Evolutionary conservation across 257 asterid genomes (phyloP).

Genomic region (Solanum medicagineum): DNA sequence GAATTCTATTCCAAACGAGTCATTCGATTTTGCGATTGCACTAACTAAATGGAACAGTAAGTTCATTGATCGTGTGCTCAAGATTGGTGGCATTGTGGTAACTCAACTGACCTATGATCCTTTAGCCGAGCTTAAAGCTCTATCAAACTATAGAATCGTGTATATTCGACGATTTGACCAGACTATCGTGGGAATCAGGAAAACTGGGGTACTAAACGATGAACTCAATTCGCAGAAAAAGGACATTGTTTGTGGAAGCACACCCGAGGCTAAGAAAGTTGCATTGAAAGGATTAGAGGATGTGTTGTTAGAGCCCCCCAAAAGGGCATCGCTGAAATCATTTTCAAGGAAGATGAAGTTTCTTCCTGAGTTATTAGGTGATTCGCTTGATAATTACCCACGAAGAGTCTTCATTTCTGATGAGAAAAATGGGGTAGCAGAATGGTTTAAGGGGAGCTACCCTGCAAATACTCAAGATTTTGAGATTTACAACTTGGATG

Average conservation of each 20-base stretch:
- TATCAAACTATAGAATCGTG: constrained; percentile 32
- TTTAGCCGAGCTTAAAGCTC: constrained; percentile 13
- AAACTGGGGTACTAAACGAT: neutral
- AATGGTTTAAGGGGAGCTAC: constrained; percentile 59
- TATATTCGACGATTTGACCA: constrained; percentile 40
- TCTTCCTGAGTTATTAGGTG: constrained; percentile 58
- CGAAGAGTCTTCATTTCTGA: constrained; percentile 56
- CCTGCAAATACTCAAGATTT: constrained; percentile 56
- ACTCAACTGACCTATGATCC: constrained; percentile 34
- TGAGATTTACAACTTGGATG: constrained; percentile 25
- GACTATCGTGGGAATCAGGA: constrained; percentile 53
- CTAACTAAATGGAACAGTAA: constrained; percentile 12
- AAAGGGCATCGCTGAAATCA: constrained; percentile 1
- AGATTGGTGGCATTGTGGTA: constrained; percentile 41
- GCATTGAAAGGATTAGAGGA: constrained; percentile 41
- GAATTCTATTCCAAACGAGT: constrained; percentile 16
- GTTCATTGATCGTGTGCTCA: constrained; percentile 24
- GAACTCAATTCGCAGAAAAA: neutral
- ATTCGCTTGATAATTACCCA: constrained; percentile 40
- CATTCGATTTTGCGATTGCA: constrained; percentile 44
- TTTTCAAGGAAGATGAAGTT: constrained; percentile 38
- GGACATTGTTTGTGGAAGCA: constrained; percentile 9
- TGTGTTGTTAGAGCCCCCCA: constrained; percentile 37
- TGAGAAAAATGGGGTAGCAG: constrained; percentile 24
- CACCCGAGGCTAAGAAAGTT: constrained; percentile 22